Evolutionary conservation across 1,284 basidiomycete species (phyloP).

Genomic region (Trametes sp.): DNA sequence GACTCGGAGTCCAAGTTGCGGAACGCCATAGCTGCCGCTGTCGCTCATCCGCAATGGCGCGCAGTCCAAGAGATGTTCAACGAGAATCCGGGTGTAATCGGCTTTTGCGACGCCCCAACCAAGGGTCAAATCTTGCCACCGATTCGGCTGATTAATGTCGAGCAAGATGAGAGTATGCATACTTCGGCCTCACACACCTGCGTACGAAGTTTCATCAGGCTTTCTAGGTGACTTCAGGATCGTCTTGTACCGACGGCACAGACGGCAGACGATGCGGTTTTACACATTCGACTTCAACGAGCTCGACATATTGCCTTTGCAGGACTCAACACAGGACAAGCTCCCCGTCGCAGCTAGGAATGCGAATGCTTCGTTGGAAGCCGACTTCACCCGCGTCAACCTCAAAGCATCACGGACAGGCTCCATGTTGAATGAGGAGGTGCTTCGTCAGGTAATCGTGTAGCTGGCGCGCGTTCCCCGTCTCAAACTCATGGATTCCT

Average conservation of each 20-base stretch:
- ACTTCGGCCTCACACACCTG: background rate
- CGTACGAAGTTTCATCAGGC: background rate
- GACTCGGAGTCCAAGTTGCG: background rate
- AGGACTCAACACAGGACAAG: slow-evolving; percentile 1
- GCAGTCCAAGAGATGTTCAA: slow-evolving; percentile 21
- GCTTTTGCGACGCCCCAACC: slow-evolving; percentile 1
- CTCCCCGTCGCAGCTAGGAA: background rate
- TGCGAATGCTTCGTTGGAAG: slow-evolving; percentile 2
- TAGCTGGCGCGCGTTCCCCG: background rate
- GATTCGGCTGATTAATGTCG: background rate
- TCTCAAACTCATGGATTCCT: background rate
- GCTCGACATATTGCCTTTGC: slow-evolving; percentile 32
- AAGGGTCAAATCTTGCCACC: background rate
- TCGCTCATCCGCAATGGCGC: slow-evolving; percentile 14
- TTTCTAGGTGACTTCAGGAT: slow-evolving; percentile 9
- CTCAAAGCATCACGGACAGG: background rate
- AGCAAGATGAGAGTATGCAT: background rate
- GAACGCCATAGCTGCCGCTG: background rate
- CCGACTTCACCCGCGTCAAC: slow-evolving; percentile 22
- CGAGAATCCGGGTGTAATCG: slow-evolving; percentile 12
- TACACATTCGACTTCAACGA: slow-evolving; percentile 33
- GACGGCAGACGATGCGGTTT: slow-evolving; percentile 31
- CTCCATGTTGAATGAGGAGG: slow-evolving; percentile 16
- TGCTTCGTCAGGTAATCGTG: slow-evolving; percentile 25
- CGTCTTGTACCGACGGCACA: slow-evolving; percentile 26